phyloP scores from a whole-genome alignment of 805 yeast species.

The Myxozyma monticola region DNA sequence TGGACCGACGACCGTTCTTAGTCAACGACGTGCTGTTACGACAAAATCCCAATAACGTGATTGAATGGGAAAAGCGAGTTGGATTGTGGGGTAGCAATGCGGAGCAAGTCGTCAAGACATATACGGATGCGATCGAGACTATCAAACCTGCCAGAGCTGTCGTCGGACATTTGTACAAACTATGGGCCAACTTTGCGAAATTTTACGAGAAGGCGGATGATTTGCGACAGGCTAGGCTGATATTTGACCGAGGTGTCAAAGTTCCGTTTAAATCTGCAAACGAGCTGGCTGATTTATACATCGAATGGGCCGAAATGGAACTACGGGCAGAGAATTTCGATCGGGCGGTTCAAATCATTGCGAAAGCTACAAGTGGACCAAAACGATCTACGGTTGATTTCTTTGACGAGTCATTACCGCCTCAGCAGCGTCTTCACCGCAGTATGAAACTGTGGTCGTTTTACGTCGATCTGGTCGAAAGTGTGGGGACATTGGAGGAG shows the following conservation, averaged over 20 bases:
- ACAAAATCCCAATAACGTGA: constrained; percentile 60
- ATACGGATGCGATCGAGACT: constrained; percentile 61
- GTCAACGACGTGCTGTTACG: constrained; percentile 67
- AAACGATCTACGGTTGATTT: constrained; percentile 39
- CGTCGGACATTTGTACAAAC: constrained; percentile 46
- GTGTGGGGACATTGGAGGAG: constrained; percentile 42
- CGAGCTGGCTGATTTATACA: constrained; percentile 69
- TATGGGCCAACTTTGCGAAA: constrained; percentile 73
- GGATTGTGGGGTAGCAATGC: constrained; percentile 45
- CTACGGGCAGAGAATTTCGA: constrained; percentile 51
- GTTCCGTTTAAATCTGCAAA: constrained; percentile 65
- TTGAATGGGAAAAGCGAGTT: constrained; percentile 68
- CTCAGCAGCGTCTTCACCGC: constrained; percentile 61
- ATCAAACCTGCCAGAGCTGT: constrained; percentile 60
- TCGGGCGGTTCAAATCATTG: constrained; percentile 45
- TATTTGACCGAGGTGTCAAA: constrained; percentile 63
- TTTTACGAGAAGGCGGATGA: constrained; percentile 61
- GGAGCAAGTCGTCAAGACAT: constrained; percentile 54
- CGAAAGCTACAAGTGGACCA: constrained; percentile 47
- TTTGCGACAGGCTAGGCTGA: constrained; percentile 56
- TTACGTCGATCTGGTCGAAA: constrained; percentile 69
- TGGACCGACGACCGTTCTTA: constrained; percentile 57
- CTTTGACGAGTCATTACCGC: constrained; percentile 48
- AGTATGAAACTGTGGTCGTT: constrained; percentile 69
- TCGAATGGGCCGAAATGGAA: constrained; percentile 74